Evolutionary conservation across 495 filamentous ascomycete genomes (phyloP), one percentile per base, ranked within the genome.

Genomic region (Sordaria brevicollis): DNA sequence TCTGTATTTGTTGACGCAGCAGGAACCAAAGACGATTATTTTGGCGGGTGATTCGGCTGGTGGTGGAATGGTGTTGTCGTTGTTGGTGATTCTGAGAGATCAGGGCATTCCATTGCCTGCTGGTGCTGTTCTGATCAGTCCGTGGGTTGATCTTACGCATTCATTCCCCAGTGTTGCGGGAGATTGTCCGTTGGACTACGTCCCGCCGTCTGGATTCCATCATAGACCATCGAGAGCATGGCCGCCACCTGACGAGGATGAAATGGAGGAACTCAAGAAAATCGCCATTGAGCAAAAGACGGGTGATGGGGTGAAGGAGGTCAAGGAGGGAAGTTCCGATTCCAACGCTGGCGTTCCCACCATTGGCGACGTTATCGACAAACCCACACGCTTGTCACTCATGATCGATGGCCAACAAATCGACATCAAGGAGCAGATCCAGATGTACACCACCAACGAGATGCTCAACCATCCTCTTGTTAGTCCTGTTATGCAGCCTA

Each of bases 121-220:
- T 9, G 94, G 94, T 4, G 94, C 91, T 17, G 90, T 98, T 43
- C 80, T 98, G 69, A 91, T 98, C 57, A 94, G 91, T 34, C 94
- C 94, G 0, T 98, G 94, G 94, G 92, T 91, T 2, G 94, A 98
- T 77, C 79, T 97, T 36, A 96, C 92, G 10, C 94, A 97, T 77
- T 96, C 92, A 0, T 97, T 97, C 73, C 94, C 94, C 0, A 97
- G 93, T 72, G 88, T 97, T 39, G 88, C 89, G 15, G 84, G 82
- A 17, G 89, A 93, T 49, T 89, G 86, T 70, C 87, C 88, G 1
- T 78, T 88, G 17, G 94, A 98, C 75, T 98, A 97, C 74, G 93
- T 98, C 31, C 94, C 94, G 17, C 79, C 89, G 0, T 88, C 90
- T 70, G 94, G 94, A 0, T 98, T 98, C 75, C 86, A 91, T 36